These are phyloP conservation scores for Phytophthora europaea DNA, from an alignment of 352 stramenopile genomes.

Conservation along the genomic window DNA sequence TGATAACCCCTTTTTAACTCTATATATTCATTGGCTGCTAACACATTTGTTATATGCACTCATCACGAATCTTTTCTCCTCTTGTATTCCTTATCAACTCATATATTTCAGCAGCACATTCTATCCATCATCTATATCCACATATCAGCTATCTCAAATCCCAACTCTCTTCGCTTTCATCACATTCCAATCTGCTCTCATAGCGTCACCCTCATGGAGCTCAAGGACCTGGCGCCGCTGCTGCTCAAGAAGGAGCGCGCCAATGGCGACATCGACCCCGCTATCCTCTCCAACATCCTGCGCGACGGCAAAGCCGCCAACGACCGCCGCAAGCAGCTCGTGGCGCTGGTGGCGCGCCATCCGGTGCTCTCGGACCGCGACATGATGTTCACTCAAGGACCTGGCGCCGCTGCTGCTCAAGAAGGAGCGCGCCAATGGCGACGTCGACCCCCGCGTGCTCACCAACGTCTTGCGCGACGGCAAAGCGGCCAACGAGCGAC, in stretches of 20 bases:
- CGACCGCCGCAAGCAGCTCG: constrained; percentile 17
- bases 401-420: constrained; percentile 67
- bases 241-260: constrained; percentile 24
- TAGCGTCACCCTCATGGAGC: constrained; percentile 12
- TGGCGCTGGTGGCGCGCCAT: constrained; percentile 22
- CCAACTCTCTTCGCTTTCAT: not conserved
- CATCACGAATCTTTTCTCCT: too few relatives aligned
- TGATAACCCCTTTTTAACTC: too few relatives aligned
- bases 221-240: constrained; percentile 30
- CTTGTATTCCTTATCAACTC: too few relatives aligned
- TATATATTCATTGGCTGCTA: too few relatives aligned
- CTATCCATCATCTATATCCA: not conserved
- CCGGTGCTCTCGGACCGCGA: constrained; percentile 30
- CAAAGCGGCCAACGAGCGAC: constrained; percentile 24
- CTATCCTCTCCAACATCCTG: constrained; percentile 21
- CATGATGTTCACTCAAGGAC: constrained; percentile 57
- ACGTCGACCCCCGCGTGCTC: constrained; percentile 51
- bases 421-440: constrained; percentile 59
- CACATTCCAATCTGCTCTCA: not conserved
- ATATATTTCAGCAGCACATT: too few relatives aligned
- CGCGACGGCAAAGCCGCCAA: constrained; percentile 15
- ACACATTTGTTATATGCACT: too few relatives aligned
- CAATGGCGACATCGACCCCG: constrained; percentile 17
- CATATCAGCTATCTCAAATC: not conserved
- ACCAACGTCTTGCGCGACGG: constrained; percentile 46